Evolutionary conservation across 2,329 filamentous ascomycete genomes (phyloP).

Genomic region (Ceratocystis alfenasii): DNA sequence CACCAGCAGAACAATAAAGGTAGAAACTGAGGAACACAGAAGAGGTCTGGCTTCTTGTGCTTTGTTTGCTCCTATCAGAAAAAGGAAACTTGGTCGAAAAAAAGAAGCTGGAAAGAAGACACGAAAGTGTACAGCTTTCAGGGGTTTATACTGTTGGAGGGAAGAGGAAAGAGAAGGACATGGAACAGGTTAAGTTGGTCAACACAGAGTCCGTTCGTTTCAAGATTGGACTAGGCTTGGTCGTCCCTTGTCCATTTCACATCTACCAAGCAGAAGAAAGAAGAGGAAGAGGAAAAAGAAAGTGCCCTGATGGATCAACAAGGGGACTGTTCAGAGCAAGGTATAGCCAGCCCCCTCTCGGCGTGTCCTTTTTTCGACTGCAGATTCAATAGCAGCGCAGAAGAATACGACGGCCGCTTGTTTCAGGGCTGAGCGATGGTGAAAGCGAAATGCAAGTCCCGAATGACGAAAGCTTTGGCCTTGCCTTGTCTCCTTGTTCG

Average conservation of each 20-base stretch:
- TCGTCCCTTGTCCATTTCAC: not conserved
- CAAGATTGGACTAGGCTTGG: not conserved
- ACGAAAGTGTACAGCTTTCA: slow-evolving; percentile 5
- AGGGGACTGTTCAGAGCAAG: not conserved
- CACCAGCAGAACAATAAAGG: slow-evolving; percentile 2
- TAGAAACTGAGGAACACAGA: not conserved
- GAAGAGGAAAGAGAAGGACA: not conserved
- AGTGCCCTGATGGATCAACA: not conserved
- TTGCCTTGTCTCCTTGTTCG: slow-evolving; percentile 48
- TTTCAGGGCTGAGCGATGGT: slow-evolving; percentile 9
- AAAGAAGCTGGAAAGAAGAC: slow-evolving; percentile 8
- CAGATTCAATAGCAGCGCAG: not conserved
- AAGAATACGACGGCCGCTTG: slow-evolving; percentile 10
- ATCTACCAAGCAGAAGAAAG: not conserved
- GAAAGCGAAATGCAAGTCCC: not conserved
- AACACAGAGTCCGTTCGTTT: slow-evolving; percentile 5
- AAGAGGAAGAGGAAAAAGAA: not conserved
- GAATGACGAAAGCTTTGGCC: not conserved
- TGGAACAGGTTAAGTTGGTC: not conserved
- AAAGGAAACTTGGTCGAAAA: slow-evolving; percentile 4
- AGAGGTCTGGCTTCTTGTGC: too few relatives aligned
- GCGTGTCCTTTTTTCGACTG: not conserved
- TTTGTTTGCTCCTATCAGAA: not conserved
- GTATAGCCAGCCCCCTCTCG: not conserved
- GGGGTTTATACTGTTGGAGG: not conserved